Evolutionary conservation across 805 yeast species (phyloP).

Genomic region (Tetrapisispora arboricola): DNA sequence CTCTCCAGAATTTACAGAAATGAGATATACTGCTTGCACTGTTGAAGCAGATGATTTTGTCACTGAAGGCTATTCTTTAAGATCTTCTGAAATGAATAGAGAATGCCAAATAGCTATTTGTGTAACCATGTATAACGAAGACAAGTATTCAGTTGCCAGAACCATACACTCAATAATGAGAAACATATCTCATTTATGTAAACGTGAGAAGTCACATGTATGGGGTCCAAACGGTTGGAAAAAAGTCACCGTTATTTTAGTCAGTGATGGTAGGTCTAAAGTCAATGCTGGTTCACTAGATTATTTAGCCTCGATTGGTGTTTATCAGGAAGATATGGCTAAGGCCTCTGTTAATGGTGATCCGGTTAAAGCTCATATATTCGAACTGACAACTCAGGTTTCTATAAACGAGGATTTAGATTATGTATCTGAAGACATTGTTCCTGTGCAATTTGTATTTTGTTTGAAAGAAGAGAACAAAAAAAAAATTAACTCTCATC

Average conservation of each 20-base stretch:
- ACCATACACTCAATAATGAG: conserved; percentile 92
- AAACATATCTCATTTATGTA: conserved; percentile 78
- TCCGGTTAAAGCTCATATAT: conserved; percentile 85
- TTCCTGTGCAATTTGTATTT: conserved; percentile 89
- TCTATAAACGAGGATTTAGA: conserved; percentile 82
- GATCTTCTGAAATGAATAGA: conserved; percentile 79
- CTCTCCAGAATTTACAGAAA: conserved; percentile 85
- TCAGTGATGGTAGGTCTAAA: conserved; percentile 91
- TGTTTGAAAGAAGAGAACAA: conserved; percentile 88
- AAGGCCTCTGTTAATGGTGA: conserved; percentile 87
- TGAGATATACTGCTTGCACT: conserved; percentile 97
- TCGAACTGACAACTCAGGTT: conserved; percentile 93
- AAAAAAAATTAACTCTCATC: conserved; percentile 91
- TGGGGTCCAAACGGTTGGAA: conserved; percentile 99
- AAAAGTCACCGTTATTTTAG: conserved; percentile 82
- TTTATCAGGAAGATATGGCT: conserved; percentile 95
- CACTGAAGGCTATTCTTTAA: conserved; percentile 68
- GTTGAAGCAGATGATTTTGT: conserved; percentile 82
- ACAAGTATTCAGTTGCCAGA: conserved; percentile 78
- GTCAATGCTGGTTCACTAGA: conserved; percentile 78
- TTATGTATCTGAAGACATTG: conserved; percentile 82
- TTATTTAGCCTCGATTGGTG: conserved; percentile 86
- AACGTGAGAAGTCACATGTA: conserved; percentile 66
- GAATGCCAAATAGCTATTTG: conserved; percentile 89
- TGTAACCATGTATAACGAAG: conserved; percentile 96